Evolutionary conservation across 2,329 filamentous ascomycete species (phyloP).

Genomic region (Colletotrichum filicis): DNA sequence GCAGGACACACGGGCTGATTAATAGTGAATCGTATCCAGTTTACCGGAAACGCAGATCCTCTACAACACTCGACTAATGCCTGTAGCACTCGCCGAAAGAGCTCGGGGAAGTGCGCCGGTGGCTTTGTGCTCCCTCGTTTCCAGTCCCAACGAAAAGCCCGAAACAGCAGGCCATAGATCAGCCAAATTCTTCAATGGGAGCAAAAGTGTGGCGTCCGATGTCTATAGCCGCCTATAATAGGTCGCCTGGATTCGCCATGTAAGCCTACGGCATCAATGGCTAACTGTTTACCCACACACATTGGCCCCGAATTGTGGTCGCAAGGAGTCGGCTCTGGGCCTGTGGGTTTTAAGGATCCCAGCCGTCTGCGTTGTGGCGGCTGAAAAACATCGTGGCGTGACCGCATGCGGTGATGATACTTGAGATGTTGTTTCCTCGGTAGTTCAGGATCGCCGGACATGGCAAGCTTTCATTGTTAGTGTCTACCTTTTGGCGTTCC

Average conservation of each 20-base stretch:
- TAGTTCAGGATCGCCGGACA: not conserved
- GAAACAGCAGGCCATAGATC: too few species aligned
- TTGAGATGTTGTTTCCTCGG: not conserved
- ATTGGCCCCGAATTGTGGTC: not conserved
- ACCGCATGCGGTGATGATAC: slow-evolving; percentile 17
- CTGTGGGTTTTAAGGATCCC: not conserved
- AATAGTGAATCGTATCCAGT: not conserved
- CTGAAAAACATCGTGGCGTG: not conserved
- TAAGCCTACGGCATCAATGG: not conserved
- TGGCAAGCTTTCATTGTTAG: not conserved
- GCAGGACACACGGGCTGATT: not conserved
- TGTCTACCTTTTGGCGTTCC: not conserved
- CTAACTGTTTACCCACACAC: not conserved
- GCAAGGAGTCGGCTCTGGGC: not conserved
- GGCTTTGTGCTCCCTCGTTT: not conserved
- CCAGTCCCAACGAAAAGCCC: not conserved
- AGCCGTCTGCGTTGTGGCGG: not conserved
- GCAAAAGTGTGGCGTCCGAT: not conserved
- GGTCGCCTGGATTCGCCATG: not conserved
- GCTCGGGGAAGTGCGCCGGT: not conserved
- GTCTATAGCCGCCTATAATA: not conserved
- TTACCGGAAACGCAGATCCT: not conserved
- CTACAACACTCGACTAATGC: not conserved
- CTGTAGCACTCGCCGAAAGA: not conserved
- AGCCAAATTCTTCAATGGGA: not conserved